These are phyloP conservation scores for Betula pendula DNA, from an alignment of 306 rosid species.

Conservation along the genomic window DNA sequence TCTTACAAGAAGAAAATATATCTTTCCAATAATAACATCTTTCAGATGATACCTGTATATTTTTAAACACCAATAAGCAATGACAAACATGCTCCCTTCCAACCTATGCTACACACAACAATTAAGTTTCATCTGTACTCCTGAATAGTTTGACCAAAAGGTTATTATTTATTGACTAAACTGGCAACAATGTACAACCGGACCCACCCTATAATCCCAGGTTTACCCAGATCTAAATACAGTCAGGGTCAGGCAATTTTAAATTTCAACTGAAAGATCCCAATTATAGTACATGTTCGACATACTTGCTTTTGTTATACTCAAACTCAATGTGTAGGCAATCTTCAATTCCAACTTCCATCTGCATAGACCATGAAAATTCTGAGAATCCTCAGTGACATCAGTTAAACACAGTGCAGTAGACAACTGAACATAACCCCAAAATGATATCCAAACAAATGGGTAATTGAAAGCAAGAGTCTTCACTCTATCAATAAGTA, in stretches of 20 bases:
- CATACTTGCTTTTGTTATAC: constrained; percentile 99
- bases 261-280: constrained; percentile 7
- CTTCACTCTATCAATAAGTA: not conserved
- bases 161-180: not conserved
- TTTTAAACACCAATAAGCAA: constrained; percentile 22
- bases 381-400: constrained; percentile 14
- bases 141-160: not conserved
- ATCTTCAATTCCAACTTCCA: constrained; percentile 99
- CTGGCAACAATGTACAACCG: not conserved
- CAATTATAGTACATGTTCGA: constrained; percentile 26
- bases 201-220: not conserved
- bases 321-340: constrained; percentile 97
- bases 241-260: not conserved
- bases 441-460: constrained; percentile 14
- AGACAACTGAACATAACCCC: constrained; percentile 22
- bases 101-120: not conserved
- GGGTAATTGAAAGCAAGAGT: constrained; percentile 19
- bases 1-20: constrained; percentile 95
- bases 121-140: not conserved
- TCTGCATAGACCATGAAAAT: constrained; percentile 45
- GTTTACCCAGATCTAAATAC: constrained; percentile 3
- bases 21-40: constrained; percentile 95
- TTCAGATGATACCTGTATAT: constrained; percentile 85
- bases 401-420: constrained; percentile 15
- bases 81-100: constrained; percentile 7